Base-by-base conservation (phyloP, 2,329 filamentous ascomycete genomes). In the Aspergillus sp. region DNA sequence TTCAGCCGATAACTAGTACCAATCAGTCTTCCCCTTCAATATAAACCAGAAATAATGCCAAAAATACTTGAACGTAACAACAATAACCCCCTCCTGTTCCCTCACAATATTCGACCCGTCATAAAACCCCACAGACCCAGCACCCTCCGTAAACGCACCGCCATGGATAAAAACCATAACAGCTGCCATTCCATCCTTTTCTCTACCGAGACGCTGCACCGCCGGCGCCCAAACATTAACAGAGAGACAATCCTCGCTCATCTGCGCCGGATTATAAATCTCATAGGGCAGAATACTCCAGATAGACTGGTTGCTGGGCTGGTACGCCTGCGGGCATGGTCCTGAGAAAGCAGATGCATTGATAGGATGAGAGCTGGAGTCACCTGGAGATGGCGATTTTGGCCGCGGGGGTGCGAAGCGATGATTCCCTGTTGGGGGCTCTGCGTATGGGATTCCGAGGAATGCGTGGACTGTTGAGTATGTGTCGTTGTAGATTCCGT, bases 361-460 rank as follows among this genome's bases (percentile, higher is more conserved):
- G 3, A 62, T 66, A 4, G 76, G 72, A 7, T n/a, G n/a, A n/a
- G n/a, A n/a, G n/a, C n/a, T n/a, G n/a, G 71, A 60, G 13, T n/a
- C n/a, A 4, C 13, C 7, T 9, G 22, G 17, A 5, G 43, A 47
- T 13, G 20, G 11, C 2, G 39, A 24, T 30, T 55, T 65, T 1
- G 48, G 56, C 18, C 60, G 64, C 1, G 76, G 67, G 2, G 68
- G 72, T 7, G 70, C 68, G 53, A 80, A 81, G 15, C 79, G 73
- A 7, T 68, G 67, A n/a, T 77, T 67, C 0, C 75, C 76, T 0
- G 67, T 71, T 13, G 80, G 78, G 3, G 78, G 73, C 3, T 76
- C 63, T 0, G 76, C 79, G 51, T 80, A 81, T 0, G 78, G 79
- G 4, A 81, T 72, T 0, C 78, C 78, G 0, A 76, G 65, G 61